Evolutionary conservation across 257 asterid species (phyloP), one percentile per base, ranked within the genome.

Genomic region (Echites panduratus): DNA sequence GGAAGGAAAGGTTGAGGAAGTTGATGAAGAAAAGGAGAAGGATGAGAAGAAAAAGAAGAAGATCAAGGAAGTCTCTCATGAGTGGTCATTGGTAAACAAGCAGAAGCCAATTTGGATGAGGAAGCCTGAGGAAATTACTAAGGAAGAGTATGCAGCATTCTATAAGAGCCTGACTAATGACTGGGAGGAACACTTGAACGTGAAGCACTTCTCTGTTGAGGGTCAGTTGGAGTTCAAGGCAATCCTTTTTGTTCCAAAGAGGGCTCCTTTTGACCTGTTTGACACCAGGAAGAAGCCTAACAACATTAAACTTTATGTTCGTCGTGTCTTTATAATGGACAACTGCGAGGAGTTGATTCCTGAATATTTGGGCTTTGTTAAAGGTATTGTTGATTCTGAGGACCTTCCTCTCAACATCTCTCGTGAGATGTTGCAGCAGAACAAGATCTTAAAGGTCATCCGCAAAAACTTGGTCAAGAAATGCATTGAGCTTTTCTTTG

Each of bases 211-310:
- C 45, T 86, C 91, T 9, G 91, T 86, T 52, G 91, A 86, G 65
- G 91, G 91, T 2, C 91, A 86, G 83, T 76, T 84, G 57, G 91
- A 84, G 70, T 86, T 86, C 77, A 86, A 86, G 81, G 91, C 91
- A 9, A 66, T 86, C 13, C 84, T 86, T 16, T 86, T 78, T 77
- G 84, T 82, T 68, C 90, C 90, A 0, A 86, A 86, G 82, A 75
- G 87, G 35, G 90, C 90, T n/a, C 90, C 88, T 14, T 84, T 86
- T 45, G 90, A 86, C 75, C 88, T 86, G 19, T 86, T 86, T 49
- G 91, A 86, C 77, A 82, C 91, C 1, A 84, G 59, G 79, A 86
- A 86, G 86, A 84, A 86, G 78, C 91, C 87, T 29, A 86, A 84
- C 79, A 86, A 86, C 82, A 84, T 86, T 41, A 86, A 86, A 86